phyloP scores from a whole-genome alignment of 2,329 filamentous ascomycete genomes.

The Sporothrix sp. region DNA sequence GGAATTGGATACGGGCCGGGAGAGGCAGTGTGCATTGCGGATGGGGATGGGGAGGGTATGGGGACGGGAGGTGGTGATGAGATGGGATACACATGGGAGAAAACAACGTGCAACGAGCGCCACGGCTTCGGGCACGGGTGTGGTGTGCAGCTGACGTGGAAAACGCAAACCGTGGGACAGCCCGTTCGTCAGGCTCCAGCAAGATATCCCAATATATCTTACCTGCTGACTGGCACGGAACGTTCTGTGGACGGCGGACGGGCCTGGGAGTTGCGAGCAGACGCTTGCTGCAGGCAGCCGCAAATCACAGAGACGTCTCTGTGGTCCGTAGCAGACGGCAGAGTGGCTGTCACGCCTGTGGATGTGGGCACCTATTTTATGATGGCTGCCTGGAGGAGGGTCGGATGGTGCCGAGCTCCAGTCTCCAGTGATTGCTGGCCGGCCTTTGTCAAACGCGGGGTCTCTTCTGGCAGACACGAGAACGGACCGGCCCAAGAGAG shows the following conservation, averaged over 20 bases:
- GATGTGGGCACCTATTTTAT: background rate
- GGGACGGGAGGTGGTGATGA: background rate
- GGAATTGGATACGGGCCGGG: background rate
- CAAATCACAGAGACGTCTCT: background rate
- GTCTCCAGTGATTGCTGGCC: too few species aligned
- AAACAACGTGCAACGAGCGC: too few species aligned
- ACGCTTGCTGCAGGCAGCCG: slow-evolving; percentile 9
- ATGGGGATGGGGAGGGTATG: too few species aligned
- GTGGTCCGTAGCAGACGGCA: background rate
- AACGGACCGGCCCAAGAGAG: background rate
- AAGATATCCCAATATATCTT: background rate
- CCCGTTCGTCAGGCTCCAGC: background rate
- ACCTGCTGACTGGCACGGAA: background rate
- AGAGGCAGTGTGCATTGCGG: background rate
- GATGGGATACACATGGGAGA: background rate
- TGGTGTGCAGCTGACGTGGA: slow-evolving; percentile 1
- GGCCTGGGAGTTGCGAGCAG: background rate
- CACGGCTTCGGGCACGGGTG: background rate
- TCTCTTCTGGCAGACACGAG: background rate
- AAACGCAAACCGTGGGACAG: background rate
- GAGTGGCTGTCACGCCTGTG: background rate
- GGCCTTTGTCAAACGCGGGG: slow-evolving; percentile 1
- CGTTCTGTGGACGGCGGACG: background rate
- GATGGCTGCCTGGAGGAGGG: slow-evolving; percentile 13
- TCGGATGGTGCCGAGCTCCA: slow-evolving; percentile 4